Percentiles rank a stretch among this genome's conserved stretches.
Evolutionary conservation across 345 rosid species (phyloP).

Genomic region (Pelargonium nanum): DNA sequence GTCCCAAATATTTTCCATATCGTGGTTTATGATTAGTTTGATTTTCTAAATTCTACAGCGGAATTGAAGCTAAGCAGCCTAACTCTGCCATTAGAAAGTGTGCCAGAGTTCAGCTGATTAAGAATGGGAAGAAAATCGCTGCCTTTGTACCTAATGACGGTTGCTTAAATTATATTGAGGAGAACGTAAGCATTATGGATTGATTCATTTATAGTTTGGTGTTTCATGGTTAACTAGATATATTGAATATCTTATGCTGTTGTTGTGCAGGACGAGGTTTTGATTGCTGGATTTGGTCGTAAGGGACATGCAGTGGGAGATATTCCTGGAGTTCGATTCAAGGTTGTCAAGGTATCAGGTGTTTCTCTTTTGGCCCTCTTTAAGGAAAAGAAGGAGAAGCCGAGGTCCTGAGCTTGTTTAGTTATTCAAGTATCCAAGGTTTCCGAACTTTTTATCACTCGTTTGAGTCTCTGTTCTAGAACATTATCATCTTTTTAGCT

Average conservation of each 20-base stretch:
- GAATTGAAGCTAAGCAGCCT: slow-evolving; percentile 38
- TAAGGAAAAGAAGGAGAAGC: too few species aligned
- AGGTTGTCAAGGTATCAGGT: slow-evolving; percentile 69
- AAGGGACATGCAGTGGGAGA: too few species aligned
- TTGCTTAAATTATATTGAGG: slow-evolving; percentile 36
- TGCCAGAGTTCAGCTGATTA: slow-evolving; percentile 32
- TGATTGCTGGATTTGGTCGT: slow-evolving; percentile 72
- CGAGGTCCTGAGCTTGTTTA: too few species aligned
- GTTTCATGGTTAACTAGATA: background rate
- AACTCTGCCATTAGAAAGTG: slow-evolving; percentile 40
- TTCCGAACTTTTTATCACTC: too few species aligned
- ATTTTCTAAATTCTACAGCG: slow-evolving; percentile 16
- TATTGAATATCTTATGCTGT: background rate
- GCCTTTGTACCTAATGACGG: slow-evolving; percentile 39
- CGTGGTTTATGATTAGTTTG: background rate
- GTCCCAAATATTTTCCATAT: background rate
- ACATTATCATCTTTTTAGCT: too few species aligned
- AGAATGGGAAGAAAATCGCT: slow-evolving; percentile 37
- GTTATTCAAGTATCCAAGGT: too few species aligned
- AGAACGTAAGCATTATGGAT: slow-evolving; percentile 20
- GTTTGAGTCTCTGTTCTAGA: too few species aligned
- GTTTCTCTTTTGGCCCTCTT: slow-evolving; percentile 59
- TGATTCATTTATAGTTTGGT: background rate
- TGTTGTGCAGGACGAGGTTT: slow-evolving; percentile 46
- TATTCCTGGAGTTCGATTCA: slow-evolving; percentile 73